Evolutionary conservation across 2,329 filamentous ascomycete genomes (phyloP), one percentile per base, ranked within the genome.

Genomic region (Shiraia bambusicola): DNA sequence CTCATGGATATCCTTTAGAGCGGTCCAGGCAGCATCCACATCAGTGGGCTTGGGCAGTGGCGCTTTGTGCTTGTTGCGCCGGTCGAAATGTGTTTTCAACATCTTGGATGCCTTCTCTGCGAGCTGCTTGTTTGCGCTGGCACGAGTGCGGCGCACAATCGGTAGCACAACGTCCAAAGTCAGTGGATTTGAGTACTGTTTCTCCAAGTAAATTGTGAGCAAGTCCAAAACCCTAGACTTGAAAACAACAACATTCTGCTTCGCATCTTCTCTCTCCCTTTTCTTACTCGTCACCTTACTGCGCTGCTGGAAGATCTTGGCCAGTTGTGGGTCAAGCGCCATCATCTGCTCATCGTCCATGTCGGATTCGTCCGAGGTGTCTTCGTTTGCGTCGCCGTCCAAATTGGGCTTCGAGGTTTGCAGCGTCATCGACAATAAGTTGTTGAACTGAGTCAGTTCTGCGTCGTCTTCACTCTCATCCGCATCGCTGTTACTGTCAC

Each of bases 291-390:
- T 62, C 2, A 50, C 53, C 66, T 88, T 84, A 52, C 80, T 81
- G 34, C 84, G 83, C 52, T 91, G 84, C 52, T 84, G 83, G 76
- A 97, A 94, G 48, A 96, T 88, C 50, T 88, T 87, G 36, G 84
- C 82, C 3, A 98, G 81, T 61, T 92, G 86, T 9, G 80, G 80
- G 59, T 97, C 92, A 12, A 97, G 75, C 3, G 84, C 84, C 71
- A 95, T 84, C 93, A 97, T 97, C 64, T 95, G 86, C 13, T 92
- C 90, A 70, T 97, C 92, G 47, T 89, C 86, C 90, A 98, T 95
- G 69, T 95, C 88, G 17, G 80, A 80, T 15, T 75, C 71, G 45
- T 86, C 86, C 10, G 76, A 76, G 8, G 79, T 79, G 22, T 82
- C 82, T 1, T 78, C 77, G 2, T 77, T 78, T 47, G 83, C 79